Base-by-base conservation (phyloP, 345 rosid genomes). In the Carallia pectinifolia region DNA sequence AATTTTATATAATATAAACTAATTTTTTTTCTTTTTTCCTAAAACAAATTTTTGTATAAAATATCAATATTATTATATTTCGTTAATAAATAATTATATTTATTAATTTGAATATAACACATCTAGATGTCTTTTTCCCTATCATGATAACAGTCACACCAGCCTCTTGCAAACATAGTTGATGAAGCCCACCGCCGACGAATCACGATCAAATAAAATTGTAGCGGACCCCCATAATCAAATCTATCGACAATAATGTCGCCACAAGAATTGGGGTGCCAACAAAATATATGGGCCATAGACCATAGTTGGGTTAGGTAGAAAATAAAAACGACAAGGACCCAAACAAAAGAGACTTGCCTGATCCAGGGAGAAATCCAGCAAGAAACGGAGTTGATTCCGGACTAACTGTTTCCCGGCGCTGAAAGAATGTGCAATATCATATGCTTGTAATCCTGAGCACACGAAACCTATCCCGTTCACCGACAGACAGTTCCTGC, bases 351-450 rank as follows among this genome's bases (percentile, higher is more conserved):
- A 62, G 34, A 27, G 70, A 55, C 75, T 69, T 74, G 87, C 98
- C 92, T 93, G 97, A 81, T 94, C 96, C 67, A 87, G 37, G 38
- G 77, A 80, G 75, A 91, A 91, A 81, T 94, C 92, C 53, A 91
- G 72, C 77, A 78, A 84, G 64, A 71, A 72, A 58, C 93, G 90
- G 74, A 87, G 77, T 71, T 58, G 79, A 62, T 74, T 75, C 71
- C 65, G 68, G 59, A 70, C 67, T 17, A 75, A 55, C 48, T 74
- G 72, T 37, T 85, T 82, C 29, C 89, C 80, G 61, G 86, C 78
- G 34, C 81, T 76, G 79, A 89, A 81, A 27, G 77, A 74, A 61
- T 79, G 87, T 44, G 84, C 79, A 53, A 88, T 72, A 77, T 84
- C 92, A 70, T 53, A 87, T 29, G 80, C 85, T 79, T 88, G 93